Base-by-base conservation (phyloP, 345 rosid genomes). In the Isatis tinctoria region DNA sequence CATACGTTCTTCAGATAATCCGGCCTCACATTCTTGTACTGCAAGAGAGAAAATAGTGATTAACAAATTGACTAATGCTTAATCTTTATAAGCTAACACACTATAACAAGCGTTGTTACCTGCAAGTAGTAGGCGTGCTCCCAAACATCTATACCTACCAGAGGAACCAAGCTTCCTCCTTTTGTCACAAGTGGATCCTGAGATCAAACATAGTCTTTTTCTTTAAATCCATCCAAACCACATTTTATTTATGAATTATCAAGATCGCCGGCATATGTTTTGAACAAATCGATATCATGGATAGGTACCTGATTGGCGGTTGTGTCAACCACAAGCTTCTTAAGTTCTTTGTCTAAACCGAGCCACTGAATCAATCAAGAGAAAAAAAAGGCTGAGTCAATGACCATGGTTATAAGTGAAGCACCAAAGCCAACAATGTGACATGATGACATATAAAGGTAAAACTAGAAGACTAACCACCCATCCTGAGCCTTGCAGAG, bases 121-220 rank as follows among this genome's bases (percentile, higher is more conserved):
- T 95, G 99, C 36, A 95, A 80, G 77, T 95, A 95, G 84, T 95
- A 95, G 33, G 98, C 99, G 79, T 95, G 99, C 85, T 95, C 99
- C 99, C 98, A 95, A 30, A 92, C 99, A 83, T 95, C 97, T 72
- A 95, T 80, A 10, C 99, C 99, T 59, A 95, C 83, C 76, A 95
- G 73, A 48, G 98, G 98, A 79, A 89, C 87, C 73, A 95, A 76
- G 71, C 57, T 72, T 70, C 88, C 64, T 73, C 92, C 97, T 82
- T 89, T 90, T 4, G 99, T 87, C 48, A 90, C 94, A 54, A 90
- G 79, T 13, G 98, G 94, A 78, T 95, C 99, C 98, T 95, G 84
- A 75, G 48, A 60, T 37, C 59, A 0, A 26, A 27, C 65, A 75
- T 18, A 17, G 48, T 41, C 37, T 20, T 40, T 3, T 36, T 20